These are phyloP conservation scores for Hymenoscyphus fructigenus DNA, from an alignment of 2,329 filamentous ascomycete genomes.

Conservation along the genomic window DNA sequence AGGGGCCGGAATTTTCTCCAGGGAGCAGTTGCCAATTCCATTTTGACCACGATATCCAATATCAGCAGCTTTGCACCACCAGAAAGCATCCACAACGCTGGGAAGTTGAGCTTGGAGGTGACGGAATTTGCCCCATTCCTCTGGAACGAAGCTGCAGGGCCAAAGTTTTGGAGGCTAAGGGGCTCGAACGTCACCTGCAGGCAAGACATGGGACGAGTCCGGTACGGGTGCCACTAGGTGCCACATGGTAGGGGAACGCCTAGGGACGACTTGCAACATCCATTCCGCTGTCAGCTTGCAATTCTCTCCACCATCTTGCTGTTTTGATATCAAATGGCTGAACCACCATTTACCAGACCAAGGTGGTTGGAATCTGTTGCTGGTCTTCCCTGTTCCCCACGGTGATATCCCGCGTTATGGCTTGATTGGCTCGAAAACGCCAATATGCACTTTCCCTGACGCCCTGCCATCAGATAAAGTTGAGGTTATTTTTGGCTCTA, in stretches of 20 bases:
- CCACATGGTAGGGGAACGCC: background rate
- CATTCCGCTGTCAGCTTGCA: background rate
- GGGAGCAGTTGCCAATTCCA: background rate
- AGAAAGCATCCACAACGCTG: background rate
- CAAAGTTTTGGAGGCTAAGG: background rate
- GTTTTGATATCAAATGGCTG: conserved; percentile 8
- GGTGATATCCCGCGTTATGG: background rate
- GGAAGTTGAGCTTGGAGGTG: background rate
- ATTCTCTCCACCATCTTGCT: background rate
- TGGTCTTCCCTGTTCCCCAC: background rate
- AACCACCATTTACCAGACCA: background rate
- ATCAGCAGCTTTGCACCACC: background rate
- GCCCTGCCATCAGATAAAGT: conserved; percentile 11
- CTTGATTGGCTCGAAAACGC: background rate
- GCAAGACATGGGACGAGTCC: background rate
- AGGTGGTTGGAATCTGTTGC: conserved; percentile 7
- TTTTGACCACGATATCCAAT: background rate
- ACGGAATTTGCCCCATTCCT: background rate
- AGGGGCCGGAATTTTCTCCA: background rate
- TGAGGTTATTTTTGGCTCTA: conserved; percentile 10
- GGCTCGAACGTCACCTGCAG: background rate
- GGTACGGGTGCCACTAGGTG: background rate
- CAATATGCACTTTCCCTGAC: conserved; percentile 9
- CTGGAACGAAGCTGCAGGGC: background rate
- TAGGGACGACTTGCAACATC: background rate